Evolutionary conservation across 257 asterid genomes (phyloP).

Genomic region (Agastache rugosa): DNA sequence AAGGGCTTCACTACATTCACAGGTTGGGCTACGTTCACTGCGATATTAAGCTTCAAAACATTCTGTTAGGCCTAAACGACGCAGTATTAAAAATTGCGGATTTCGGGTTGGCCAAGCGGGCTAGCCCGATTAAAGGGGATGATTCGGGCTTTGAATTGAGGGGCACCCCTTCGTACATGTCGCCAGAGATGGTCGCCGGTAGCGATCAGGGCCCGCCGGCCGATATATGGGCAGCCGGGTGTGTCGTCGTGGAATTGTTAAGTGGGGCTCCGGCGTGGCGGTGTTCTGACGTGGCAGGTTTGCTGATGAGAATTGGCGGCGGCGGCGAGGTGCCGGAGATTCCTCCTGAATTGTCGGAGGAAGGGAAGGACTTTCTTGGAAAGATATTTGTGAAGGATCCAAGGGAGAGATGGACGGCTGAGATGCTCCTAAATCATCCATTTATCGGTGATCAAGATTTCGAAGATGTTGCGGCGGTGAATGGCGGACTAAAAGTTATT

Average conservation of each 20-base stretch:
- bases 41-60: constrained; percentile 58
- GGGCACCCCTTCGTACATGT: constrained; percentile 54
- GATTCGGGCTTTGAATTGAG: constrained; percentile 38
- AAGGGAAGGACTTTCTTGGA: constrained; percentile 46
- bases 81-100: constrained; percentile 43
- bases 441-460: constrained; percentile 36
- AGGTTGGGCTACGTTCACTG: constrained; percentile 56
- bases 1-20: constrained; percentile 49
- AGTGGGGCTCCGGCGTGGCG: constrained; percentile 50
- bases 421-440: constrained; percentile 55
- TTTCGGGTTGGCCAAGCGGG: constrained; percentile 55
- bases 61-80: constrained; percentile 40
- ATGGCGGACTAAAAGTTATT: neutral
- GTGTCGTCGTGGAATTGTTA: constrained; percentile 48
- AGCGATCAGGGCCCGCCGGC: constrained; percentile 48
- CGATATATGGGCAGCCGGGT: constrained; percentile 59
- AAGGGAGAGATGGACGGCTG: constrained; percentile 58
- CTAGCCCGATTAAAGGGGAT: neutral
- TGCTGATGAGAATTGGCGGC: constrained; percentile 47
- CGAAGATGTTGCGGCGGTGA: neutral
- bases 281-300: constrained; percentile 37
- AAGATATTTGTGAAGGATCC: constrained; percentile 49
- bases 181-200: constrained; percentile 53
- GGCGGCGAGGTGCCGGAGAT: constrained; percentile 46
- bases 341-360: constrained; percentile 40